Percentiles rank a stretch among this genome's conserved stretches.
phyloP scores from a whole-genome alignment of 768 basidiomycete species.

The Saitozyma podzolica region DNA sequence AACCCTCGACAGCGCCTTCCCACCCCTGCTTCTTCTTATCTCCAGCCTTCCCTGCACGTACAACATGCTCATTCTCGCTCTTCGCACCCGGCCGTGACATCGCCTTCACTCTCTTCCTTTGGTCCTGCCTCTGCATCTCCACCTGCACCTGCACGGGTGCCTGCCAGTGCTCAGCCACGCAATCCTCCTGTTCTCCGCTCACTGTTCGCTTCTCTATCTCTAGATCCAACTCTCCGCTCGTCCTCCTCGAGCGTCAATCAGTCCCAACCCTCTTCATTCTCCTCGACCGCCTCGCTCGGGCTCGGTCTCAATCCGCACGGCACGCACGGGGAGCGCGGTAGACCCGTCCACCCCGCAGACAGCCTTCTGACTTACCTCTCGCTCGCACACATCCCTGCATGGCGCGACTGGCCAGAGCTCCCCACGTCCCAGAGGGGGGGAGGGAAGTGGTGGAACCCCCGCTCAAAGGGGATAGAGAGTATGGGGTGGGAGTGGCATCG shows the following conservation, averaged over 20 bases:
- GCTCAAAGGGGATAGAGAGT: constrained; percentile 22
- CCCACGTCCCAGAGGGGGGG: constrained; percentile 1
- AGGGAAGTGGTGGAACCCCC: constrained; percentile 11
- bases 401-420: constrained; percentile 26
- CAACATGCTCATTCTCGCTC: background rate
- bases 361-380: constrained; percentile 26
- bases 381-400: constrained; percentile 16
- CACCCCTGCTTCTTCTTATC: background rate
- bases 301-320: background rate
- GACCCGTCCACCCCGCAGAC: constrained; percentile 22
- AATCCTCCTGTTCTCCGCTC: constrained; percentile 9
- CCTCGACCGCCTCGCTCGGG: background rate
- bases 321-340: background rate
- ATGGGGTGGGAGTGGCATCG: constrained; percentile 44
- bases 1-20: background rate
- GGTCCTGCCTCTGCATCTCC: no score
- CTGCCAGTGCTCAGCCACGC: background rate
- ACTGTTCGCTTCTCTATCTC: constrained; percentile 24
- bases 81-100: background rate
- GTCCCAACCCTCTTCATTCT: no score
- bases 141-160: no score
- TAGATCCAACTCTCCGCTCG: constrained; percentile 8
- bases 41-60: background rate
- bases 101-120: no score
- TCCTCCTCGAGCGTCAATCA: background rate